These are phyloP conservation scores for Daldinia decipiens DNA, from an alignment of 495 filamentous ascomycete species.

Conservation along the genomic window DNA sequence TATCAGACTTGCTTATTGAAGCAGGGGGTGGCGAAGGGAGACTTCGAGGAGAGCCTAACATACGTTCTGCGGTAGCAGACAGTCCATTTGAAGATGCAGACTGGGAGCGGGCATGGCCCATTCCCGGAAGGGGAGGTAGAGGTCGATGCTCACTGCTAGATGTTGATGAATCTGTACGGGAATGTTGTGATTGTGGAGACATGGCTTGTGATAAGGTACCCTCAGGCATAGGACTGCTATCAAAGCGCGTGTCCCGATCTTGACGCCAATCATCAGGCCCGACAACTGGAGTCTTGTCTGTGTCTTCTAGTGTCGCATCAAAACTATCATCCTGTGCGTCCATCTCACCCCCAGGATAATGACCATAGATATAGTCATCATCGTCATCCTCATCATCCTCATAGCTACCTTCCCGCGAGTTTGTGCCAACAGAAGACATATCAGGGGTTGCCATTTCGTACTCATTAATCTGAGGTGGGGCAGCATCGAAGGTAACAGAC, in stretches of 20 bases:
- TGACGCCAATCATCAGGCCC: slow-evolving; percentile 95
- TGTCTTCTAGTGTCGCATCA: slow-evolving; percentile 91
- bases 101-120: slow-evolving; percentile 50
- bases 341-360: slow-evolving; percentile 72
- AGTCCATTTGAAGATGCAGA: slow-evolving; percentile 57
- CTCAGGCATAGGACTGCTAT: slow-evolving; percentile 71
- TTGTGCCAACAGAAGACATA: slow-evolving; percentile 86
- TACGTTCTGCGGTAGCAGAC: slow-evolving; percentile 71
- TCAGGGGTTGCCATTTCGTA: slow-evolving; percentile 98
- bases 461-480: slow-evolving; percentile 92
- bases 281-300: slow-evolving; percentile 96
- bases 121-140: slow-evolving; percentile 76
- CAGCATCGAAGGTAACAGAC: slow-evolving; percentile 95
- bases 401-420: slow-evolving; percentile 89
- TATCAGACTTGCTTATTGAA: slow-evolving; percentile 73
- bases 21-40: slow-evolving; percentile 75
- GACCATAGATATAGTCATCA: slow-evolving; percentile 64
- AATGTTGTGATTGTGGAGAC: slow-evolving; percentile 54
- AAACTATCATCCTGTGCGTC: slow-evolving; percentile 87
- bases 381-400: slow-evolving; percentile 76
- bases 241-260: slow-evolving; percentile 78
- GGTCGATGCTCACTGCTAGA: slow-evolving; percentile 80
- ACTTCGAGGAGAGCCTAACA: slow-evolving; percentile 66
- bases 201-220: slow-evolving; percentile 43
- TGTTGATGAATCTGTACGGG: slow-evolving; percentile 71